Evolutionary conservation across 352 stramenopile species (phyloP).

Genomic region (Globisporangium barbulae): DNA sequence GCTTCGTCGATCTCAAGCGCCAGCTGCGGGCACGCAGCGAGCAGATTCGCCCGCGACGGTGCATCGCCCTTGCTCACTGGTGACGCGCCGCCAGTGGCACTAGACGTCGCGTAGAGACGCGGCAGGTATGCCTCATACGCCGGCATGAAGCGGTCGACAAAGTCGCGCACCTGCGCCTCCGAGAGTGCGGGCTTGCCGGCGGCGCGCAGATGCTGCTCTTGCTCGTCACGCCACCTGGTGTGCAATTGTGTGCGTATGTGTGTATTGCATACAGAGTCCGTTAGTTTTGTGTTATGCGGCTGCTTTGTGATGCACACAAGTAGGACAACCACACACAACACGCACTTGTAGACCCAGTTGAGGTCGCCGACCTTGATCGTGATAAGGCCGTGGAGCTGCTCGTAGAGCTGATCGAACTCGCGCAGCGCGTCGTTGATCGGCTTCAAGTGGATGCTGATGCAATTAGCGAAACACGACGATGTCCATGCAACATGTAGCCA

Average conservation of each 20-base stretch:
- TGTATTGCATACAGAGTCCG: not conserved
- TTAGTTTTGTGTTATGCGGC: not conserved
- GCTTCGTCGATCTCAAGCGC: conserved; percentile 51
- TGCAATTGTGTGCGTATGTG: not conserved
- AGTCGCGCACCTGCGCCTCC: conserved; percentile 66
- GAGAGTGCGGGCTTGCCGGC: conserved; percentile 63
- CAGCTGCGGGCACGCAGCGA: conserved; percentile 43
- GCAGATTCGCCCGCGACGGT: conserved; percentile 8
- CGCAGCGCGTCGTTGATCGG: conserved; percentile 63
- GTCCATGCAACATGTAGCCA: not conserved
- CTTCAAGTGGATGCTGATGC: conserved; percentile 51
- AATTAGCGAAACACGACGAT: not conserved
- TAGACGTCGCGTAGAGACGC: conserved; percentile 39
- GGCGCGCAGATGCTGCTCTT: conserved; percentile 59
- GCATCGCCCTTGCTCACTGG: not conserved
- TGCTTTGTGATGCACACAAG: not conserved
- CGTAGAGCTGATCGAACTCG: conserved; percentile 66
- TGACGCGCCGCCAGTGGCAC: not conserved
- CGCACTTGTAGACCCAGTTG: conserved; percentile 83
- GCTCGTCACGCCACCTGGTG: conserved; percentile 76
- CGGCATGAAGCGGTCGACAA: conserved; percentile 87
- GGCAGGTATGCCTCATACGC: conserved; percentile 71
- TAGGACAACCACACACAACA: not conserved
- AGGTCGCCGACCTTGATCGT: conserved; percentile 72
- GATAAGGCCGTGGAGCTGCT: conserved; percentile 59